Conservation (phyloP, 192 early-diverging fungal genomes). For the Backusella sp. region DNA sequence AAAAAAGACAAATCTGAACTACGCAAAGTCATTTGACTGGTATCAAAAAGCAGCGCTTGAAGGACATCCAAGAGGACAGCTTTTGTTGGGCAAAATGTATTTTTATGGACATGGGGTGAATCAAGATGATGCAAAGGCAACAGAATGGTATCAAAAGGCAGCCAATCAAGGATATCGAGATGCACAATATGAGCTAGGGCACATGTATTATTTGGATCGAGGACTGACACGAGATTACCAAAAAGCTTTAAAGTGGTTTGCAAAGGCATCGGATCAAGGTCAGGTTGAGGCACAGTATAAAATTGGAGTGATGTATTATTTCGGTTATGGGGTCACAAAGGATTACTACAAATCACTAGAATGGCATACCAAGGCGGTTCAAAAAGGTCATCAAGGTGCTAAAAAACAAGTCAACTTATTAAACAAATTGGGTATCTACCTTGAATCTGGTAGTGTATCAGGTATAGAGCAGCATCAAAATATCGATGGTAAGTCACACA, state of each 20-base stretch:
- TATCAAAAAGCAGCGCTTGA: conserved; percentile 1
- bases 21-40: neutral
- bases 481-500: neutral
- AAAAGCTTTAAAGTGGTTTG: neutral
- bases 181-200: neutral
- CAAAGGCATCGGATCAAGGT: conserved; percentile 1
- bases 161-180: neutral
- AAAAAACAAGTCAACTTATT: conserved; percentile 1
- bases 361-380: neutral
- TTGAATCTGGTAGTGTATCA: neutral
- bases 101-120: neutral
- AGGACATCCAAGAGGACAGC: neutral
- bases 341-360: neutral
- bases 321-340: neutral
- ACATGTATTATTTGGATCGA: conserved; percentile 8
- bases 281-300: neutral
- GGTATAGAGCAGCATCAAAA: neutral
- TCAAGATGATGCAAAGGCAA: conserved; percentile 3
- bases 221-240: conserved; percentile 3
- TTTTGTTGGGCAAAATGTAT: neutral
- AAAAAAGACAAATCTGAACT: conserved; percentile 1
- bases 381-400: neutral
- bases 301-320: conserved; percentile 5
- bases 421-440: conserved; percentile 1
- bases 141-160: conserved; percentile 4